phyloP scores from a whole-genome alignment of 768 basidiomycete species.

The Rhizopogon vesiculosus region DNA sequence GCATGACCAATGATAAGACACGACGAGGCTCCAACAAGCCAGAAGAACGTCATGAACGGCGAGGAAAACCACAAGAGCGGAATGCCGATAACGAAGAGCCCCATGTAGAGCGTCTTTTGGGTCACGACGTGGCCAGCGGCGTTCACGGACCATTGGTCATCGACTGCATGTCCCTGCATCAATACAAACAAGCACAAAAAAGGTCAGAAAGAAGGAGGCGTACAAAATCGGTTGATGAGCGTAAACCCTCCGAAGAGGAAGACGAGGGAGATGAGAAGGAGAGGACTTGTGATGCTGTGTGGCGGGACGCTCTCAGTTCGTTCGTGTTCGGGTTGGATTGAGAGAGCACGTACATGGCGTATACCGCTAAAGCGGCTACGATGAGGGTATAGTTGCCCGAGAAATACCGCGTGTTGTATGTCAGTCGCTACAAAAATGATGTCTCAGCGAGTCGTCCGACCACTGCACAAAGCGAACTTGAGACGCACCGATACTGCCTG shows the following conservation, averaged over 20 bases:
- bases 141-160: constrained; percentile 45
- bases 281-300: constrained; percentile 71
- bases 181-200: not conserved
- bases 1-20: constrained; percentile 87
- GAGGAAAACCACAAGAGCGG: constrained; percentile 80
- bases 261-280: constrained; percentile 74
- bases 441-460: not conserved
- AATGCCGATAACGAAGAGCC: constrained; percentile 87
- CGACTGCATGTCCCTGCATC: not conserved
- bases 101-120: constrained; percentile 85
- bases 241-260: constrained; percentile 93
- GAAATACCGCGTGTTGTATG: constrained; percentile 91
- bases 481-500: constrained; percentile 65
- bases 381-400: constrained; percentile 89
- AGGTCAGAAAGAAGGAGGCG: constrained; percentile 17
- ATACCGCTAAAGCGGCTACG: constrained; percentile 72
- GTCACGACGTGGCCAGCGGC: constrained; percentile 79
- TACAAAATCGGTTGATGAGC: constrained; percentile 86
- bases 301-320: not conserved
- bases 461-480: not conserved
- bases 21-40: constrained; percentile 86
- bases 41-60: constrained; percentile 84
- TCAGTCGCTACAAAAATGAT: constrained; percentile 61
- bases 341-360: constrained; percentile 62
- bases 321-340: not conserved